Percentiles rank a stretch among this genome's conserved stretches.
Conservation (phyloP, 352 stramenopile genomes). For the Phytophthora palmivora region DNA sequence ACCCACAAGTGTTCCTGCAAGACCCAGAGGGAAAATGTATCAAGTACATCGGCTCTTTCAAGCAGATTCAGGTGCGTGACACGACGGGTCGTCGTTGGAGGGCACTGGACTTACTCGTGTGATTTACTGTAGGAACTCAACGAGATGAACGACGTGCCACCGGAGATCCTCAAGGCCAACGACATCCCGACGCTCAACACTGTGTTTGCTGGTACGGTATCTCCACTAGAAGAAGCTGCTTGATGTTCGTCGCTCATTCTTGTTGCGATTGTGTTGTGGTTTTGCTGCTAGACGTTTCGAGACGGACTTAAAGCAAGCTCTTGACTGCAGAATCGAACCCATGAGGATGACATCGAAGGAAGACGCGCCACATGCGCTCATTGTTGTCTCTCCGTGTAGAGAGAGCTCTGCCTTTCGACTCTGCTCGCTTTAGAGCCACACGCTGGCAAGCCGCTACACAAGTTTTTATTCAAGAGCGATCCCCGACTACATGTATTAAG, state of each 20-base stretch:
- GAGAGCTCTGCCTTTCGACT: not conserved
- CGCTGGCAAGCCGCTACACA: constrained; percentile 25
- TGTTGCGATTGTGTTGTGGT: constrained; percentile 29
- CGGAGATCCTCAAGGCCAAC: constrained; percentile 78
- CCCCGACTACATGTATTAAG: constrained; percentile 30
- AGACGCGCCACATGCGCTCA: constrained; percentile 14
- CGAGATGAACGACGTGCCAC: constrained; percentile 82
- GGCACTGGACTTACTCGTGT: constrained; percentile 10
- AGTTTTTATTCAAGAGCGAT: constrained; percentile 41
- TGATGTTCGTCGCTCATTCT: constrained; percentile 17
- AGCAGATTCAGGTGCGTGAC: constrained; percentile 73
- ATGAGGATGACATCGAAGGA: constrained; percentile 17
- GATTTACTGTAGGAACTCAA: constrained; percentile 67
- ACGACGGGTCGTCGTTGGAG: not conserved
- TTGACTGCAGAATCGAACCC: constrained; percentile 10
- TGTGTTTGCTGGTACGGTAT: constrained; percentile 70
- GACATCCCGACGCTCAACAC: constrained; percentile 75
- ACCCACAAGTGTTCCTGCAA: constrained; percentile 87
- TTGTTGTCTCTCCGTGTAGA: constrained; percentile 5
- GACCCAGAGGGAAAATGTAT: constrained; percentile 51
- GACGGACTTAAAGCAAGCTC: constrained; percentile 32
- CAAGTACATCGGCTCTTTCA: constrained; percentile 82
- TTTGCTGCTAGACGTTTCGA: constrained; percentile 41
- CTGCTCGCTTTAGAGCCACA: constrained; percentile 28
- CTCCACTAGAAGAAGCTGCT: not conserved